These are phyloP conservation scores for Picochlorum sp. DNA, from an alignment of 139 green algal genomes.

Conservation along the genomic window DNA sequence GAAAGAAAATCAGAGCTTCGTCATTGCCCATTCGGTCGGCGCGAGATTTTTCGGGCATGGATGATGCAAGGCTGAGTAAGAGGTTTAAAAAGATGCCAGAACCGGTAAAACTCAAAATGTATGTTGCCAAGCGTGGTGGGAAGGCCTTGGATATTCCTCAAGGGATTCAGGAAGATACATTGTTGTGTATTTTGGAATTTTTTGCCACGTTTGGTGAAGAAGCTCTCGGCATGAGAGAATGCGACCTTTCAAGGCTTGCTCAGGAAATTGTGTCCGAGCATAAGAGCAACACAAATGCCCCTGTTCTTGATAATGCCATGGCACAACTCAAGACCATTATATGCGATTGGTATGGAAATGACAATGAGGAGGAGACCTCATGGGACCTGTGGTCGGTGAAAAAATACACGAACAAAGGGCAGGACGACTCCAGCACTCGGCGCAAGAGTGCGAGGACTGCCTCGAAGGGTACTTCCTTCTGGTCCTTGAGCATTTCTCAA, in stretches of 20 bases:
- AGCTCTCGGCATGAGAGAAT: neutral
- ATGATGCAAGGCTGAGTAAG: too few species aligned
- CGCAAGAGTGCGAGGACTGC: neutral
- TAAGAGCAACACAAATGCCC: neutral
- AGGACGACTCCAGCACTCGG: neutral
- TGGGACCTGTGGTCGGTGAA: neutral
- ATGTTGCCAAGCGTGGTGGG: neutral
- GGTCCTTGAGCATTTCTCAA: neutral
- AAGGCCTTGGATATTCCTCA: neutral
- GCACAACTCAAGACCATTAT: neutral
- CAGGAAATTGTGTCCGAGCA: neutral
- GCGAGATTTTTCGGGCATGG: too few species aligned
- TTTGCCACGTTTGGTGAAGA: neutral
- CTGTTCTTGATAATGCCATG: neutral
- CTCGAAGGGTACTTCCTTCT: neutral
- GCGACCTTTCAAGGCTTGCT: neutral
- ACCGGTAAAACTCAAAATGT: neutral
- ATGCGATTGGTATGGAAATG: neutral
- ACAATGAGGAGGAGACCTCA: neutral
- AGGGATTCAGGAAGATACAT: neutral
- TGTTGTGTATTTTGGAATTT: conserved; percentile 1
- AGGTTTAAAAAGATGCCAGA: neutral
- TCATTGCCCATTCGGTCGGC: too few species aligned
- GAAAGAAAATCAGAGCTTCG: neutral
- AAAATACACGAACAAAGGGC: neutral